phyloP scores from a whole-genome alignment of 345 rosid species.

The Gossypium anomalum region DNA sequence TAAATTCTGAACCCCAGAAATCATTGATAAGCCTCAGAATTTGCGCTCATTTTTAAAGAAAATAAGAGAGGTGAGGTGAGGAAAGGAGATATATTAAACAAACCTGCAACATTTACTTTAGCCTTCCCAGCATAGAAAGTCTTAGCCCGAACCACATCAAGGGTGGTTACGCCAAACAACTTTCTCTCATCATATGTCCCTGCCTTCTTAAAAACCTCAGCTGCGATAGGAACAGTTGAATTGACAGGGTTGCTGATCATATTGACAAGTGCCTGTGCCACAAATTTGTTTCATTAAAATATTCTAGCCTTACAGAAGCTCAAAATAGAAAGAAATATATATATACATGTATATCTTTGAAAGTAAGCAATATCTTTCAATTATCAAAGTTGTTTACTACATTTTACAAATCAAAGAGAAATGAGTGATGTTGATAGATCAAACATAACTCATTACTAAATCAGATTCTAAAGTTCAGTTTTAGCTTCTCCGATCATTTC shows the following conservation, averaged over 20 bases:
- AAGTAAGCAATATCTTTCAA: neutral
- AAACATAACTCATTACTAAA: neutral
- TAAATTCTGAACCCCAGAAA: neutral
- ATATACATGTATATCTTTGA: neutral
- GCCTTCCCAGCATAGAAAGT: conserved; percentile 84
- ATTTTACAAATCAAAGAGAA: neutral
- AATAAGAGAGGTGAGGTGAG: neutral
- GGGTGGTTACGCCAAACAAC: conserved; percentile 74
- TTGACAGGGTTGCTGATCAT: conserved; percentile 88
- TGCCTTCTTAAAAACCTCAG: conserved; percentile 76
- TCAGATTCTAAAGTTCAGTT: neutral
- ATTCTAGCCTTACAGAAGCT: neutral
- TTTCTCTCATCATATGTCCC: conserved; percentile 65
- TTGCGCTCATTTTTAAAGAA: neutral
- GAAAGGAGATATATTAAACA: neutral
- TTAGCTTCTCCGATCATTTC: conserved; percentile 1
- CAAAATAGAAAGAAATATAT: neutral
- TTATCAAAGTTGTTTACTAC: neutral
- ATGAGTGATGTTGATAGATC: neutral
- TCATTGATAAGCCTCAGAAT: neutral
- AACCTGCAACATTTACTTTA: conserved; percentile 59
- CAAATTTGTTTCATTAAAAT: neutral
- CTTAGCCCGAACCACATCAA: conserved; percentile 79
- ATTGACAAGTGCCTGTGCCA: conserved; percentile 56
- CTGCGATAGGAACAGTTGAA: conserved; percentile 72